Conservation (phyloP, 2,329 filamentous ascomycete genomes). For the Pestalotiopsis sp. region DNA sequence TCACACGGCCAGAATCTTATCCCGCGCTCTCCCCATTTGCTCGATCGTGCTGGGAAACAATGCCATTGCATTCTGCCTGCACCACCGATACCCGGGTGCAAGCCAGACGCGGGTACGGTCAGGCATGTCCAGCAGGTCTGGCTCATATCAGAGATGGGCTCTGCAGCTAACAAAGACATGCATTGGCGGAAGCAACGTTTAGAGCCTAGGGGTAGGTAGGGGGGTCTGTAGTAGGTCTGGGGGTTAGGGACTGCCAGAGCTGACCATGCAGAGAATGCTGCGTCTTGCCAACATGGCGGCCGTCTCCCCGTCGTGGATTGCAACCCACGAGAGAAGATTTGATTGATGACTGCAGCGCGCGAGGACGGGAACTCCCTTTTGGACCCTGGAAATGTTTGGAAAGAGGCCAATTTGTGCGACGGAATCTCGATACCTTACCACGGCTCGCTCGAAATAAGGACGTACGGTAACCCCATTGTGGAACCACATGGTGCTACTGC, state of each 20-base stretch:
- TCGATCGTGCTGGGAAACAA: neutral
- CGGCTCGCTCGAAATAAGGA: neutral
- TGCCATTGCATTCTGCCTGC: neutral
- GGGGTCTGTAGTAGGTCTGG: too few species aligned
- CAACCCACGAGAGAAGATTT: neutral
- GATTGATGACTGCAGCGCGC: neutral
- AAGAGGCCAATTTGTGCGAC: neutral
- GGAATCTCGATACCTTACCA: neutral
- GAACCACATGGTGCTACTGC: too few species aligned
- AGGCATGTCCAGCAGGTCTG: neutral
- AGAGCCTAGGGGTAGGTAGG: too few species aligned
- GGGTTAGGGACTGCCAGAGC: neutral
- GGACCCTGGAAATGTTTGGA: neutral
- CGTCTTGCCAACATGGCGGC: neutral
- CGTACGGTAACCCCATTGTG: too few species aligned
- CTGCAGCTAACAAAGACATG: too few species aligned
- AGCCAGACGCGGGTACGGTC: neutral
- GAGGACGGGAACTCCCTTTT: neutral
- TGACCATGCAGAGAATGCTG: neutral
- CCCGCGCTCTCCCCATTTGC: constrained; percentile 12
- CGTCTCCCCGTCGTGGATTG: neutral
- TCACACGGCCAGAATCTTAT: neutral
- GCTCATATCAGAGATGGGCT: too few species aligned
- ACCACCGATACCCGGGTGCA: neutral
- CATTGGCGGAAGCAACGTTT: too few species aligned